Evolutionary conservation across 768 basidiomycete species (phyloP), one percentile per base, ranked within the genome.

Genomic region (Naganishia antarctica): DNA sequence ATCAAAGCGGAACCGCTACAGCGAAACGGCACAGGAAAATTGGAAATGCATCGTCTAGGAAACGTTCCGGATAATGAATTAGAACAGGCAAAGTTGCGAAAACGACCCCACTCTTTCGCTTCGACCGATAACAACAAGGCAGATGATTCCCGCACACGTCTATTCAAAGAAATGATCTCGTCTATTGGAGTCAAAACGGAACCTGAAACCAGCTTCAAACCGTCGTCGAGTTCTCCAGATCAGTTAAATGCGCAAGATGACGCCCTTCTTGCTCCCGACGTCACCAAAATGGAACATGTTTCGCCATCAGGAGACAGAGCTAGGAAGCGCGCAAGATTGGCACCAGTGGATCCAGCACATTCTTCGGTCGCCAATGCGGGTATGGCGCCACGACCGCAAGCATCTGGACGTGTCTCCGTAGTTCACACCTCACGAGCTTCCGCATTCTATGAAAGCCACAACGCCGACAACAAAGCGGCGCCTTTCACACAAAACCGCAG

Each of bases 151-250:
- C 53, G 53, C n/a, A 57, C 40, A 21, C 50, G 58, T 11, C 67
- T 76, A 4, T 73, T 76, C 1, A 68, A 64, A 28, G 73, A 74
- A 7, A 44, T 76, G 44, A 70, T 76, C n/a, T 71, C 37, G 7
- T 63, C 62, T 11, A 50, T 63, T 7, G 62, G 44, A 16, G 57
- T 12, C 15, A 58, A 57, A 34, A 11, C 37, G 12, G 53, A 57
- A 21, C 37, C 32, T 2, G 53, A 57, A 26, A 37, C 11, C 11
- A n/a, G 3, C 25, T 21, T 23, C 2, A 18, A 6, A 25, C 53
- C 53, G 13, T 15, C n/a, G 8, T 18, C 40, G 6, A 37, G 15
- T 3, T 51, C 50, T 16, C 23, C 34, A 40, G 21, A 34, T 21
- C 18, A 21, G 9, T 13, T 40, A 8, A 26, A 40, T 11, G 18